A percentile compares a stretch with the other conserved stretches of the same genome.
phyloP scores from a whole-genome alignment of 1,284 basidiomycete genomes.

The Malassezia obtusa region DNA sequence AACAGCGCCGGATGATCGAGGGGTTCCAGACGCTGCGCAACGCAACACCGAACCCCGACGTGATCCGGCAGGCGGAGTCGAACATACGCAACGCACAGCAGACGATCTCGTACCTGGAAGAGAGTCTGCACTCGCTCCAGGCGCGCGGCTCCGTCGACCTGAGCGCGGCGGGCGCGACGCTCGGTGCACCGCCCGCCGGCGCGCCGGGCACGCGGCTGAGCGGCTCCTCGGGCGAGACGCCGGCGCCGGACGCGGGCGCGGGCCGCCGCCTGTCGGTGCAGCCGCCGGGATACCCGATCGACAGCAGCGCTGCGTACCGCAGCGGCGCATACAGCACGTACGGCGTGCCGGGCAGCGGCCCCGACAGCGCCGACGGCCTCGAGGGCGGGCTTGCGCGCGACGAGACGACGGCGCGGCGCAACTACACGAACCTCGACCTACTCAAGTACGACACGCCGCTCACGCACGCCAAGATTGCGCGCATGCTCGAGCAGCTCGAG shows the following conservation, averaged over 20 bases:
- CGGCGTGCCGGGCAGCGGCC: background rate
- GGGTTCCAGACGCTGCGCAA: conserved; percentile 67
- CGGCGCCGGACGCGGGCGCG: background rate
- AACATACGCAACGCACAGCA: conserved; percentile 80
- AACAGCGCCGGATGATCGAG: conserved; percentile 82
- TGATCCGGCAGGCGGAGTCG: conserved; percentile 61
- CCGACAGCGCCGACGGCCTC: background rate
- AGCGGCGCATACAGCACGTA: background rate
- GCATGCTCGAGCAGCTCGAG: conserved; percentile 96
- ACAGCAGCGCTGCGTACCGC: conserved; percentile 18
- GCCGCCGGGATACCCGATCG: conserved; percentile 5
- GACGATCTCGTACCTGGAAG: conserved; percentile 76
- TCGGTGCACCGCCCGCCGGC: no score
- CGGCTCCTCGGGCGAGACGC: background rate
- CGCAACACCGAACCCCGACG: conserved; percentile 77
- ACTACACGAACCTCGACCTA: conserved; percentile 57
- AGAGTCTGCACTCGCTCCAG: conserved; percentile 71
- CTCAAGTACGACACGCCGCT: conserved; percentile 96
- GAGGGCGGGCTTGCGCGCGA: background rate
- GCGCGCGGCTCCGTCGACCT: conserved; percentile 53
- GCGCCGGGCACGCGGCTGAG: background rate
- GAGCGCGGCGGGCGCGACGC: background rate
- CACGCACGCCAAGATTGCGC: conserved; percentile 89
- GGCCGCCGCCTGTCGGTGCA: background rate
- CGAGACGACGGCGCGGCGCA: background rate